Evolutionary conservation across 208 protist genomes (phyloP).

Genomic region (Vickermania spadyakhi): DNA sequence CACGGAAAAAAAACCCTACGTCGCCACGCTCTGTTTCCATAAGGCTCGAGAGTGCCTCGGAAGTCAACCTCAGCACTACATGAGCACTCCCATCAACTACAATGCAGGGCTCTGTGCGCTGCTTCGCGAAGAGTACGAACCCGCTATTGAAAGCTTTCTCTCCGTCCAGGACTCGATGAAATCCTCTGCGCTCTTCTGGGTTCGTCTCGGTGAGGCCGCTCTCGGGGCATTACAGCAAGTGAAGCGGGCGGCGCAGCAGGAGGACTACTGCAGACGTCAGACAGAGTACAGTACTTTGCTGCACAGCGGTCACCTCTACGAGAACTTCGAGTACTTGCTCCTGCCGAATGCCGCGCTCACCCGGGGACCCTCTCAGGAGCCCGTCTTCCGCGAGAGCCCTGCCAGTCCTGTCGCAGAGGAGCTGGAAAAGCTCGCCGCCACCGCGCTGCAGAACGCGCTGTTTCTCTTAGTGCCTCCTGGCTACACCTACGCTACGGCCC

Average conservation of each 20-base stretch:
- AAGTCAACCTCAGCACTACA: constrained; percentile 9
- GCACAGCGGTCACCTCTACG: constrained; percentile 50
- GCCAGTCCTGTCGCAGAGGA: background rate
- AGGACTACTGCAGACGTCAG: constrained; percentile 74
- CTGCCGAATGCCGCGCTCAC: constrained; percentile 51
- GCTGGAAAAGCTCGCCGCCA: constrained; percentile 39
- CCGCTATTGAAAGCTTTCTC: constrained; percentile 62
- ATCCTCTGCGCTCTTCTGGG: constrained; percentile 70
- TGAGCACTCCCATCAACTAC: constrained; percentile 52
- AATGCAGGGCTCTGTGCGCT: constrained; percentile 81
- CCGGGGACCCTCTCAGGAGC: constrained; percentile 28
- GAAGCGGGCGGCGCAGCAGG: constrained; percentile 17
- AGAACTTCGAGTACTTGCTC: constrained; percentile 74
- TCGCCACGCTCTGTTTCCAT: constrained; percentile 74
- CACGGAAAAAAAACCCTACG: constrained; percentile 59
- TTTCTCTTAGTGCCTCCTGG: constrained; percentile 59
- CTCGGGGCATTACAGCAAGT: constrained; percentile 43
- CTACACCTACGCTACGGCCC: constrained; percentile 37
- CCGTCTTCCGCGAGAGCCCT: constrained; percentile 4
- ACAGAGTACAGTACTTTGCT: constrained; percentile 45
- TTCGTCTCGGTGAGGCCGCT: constrained; percentile 72
- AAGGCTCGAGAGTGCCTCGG: constrained; percentile 52
- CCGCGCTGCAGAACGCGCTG: constrained; percentile 73
- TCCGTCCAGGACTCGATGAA: constrained; percentile 66
- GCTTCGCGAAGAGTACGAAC: constrained; percentile 63